Base-by-base conservation (phyloP, 1,139 yeast genomes). In the Taiozyma sp. region DNA sequence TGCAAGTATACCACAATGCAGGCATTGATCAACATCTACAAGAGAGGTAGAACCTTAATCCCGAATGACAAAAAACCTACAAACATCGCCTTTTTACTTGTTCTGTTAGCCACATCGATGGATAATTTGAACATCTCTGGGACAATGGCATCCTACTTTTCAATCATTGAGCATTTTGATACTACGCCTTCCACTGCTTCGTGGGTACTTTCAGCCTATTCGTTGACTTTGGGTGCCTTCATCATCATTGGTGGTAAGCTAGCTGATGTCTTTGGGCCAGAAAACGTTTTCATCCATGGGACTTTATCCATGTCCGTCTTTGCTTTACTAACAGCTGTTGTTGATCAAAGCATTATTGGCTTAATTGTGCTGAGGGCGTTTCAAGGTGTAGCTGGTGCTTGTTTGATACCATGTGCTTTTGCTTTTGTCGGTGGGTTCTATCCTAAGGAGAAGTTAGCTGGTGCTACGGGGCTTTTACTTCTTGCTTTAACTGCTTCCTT, bases 141-240 rank as follows among this genome's bases (percentile, higher is more conserved):
- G 1, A 57, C 65, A 12, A 47, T 70, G 40, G 62, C 65, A 38
- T 54, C 66, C 13, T 50, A 61, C 2, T 52, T 42, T 10, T 56
- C 62, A n/a, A 58, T 70, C 14, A 59, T 62, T 23, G 45, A 53
- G 30, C 52, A 53, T 24, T 68, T 68, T 47, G 19, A 48, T n/a
- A n/a, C 53, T 2, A n/a, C 38, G n/a, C 34, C 52, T 1, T 36
- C 52, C 2, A 50, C 47, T 12, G 69, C 67, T 2, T 57, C 66
- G 36, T 72, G 76, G 76, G 65, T 65, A 1, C 50, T 72, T 10
- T 68, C 75, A 1, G 71, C 70, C 0, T 72, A 72, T 57, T 67
- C 74, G 1, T 51, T 72, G 13, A 70, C 74, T 0, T 56, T 70
- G 29, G 73, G 72, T 5, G 60, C 73, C 0, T 70, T 71, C 53